phyloP scores from a whole-genome alignment of 306 rosid species.

The Sesbania bispinosa region DNA sequence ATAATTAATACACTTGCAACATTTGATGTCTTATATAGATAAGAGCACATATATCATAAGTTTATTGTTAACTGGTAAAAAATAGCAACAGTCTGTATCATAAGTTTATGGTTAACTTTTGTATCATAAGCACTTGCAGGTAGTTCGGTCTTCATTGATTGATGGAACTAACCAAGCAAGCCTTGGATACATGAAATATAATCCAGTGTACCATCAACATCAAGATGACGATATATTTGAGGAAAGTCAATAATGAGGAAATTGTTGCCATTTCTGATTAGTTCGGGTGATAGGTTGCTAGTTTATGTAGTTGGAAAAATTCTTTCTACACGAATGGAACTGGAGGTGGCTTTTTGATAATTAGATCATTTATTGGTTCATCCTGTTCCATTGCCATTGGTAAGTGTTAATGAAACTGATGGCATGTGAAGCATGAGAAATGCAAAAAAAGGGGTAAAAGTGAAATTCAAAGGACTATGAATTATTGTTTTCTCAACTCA shows the following conservation, averaged over 20 bases:
- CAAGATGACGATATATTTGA: slow-evolving; percentile 48
- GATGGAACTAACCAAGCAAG: slow-evolving; percentile 64
- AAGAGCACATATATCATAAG: background rate
- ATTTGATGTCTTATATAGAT: background rate
- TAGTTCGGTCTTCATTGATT: slow-evolving; percentile 54
- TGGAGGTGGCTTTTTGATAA: background rate
- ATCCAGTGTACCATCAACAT: slow-evolving; percentile 23
- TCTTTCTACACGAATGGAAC: slow-evolving; percentile 15
- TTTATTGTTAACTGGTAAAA: slow-evolving; percentile 1
- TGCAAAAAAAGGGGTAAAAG: background rate
- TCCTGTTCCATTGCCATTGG: background rate
- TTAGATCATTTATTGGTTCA: background rate
- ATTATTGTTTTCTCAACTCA: background rate
- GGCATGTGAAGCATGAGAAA: background rate
- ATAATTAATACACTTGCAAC: background rate
- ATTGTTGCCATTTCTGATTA: background rate
- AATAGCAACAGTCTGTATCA: background rate
- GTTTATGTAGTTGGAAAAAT: background rate
- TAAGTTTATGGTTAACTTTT: no score
- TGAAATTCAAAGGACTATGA: background rate
- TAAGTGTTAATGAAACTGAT: slow-evolving; percentile 3
- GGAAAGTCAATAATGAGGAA: slow-evolving; percentile 40
- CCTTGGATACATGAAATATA: slow-evolving; percentile 35
- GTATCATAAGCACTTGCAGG: no score
- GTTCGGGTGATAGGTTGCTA: background rate